Base-by-base conservation (phyloP, 768 basidiomycete genomes). In the Cystobasidium ongulense region DNA sequence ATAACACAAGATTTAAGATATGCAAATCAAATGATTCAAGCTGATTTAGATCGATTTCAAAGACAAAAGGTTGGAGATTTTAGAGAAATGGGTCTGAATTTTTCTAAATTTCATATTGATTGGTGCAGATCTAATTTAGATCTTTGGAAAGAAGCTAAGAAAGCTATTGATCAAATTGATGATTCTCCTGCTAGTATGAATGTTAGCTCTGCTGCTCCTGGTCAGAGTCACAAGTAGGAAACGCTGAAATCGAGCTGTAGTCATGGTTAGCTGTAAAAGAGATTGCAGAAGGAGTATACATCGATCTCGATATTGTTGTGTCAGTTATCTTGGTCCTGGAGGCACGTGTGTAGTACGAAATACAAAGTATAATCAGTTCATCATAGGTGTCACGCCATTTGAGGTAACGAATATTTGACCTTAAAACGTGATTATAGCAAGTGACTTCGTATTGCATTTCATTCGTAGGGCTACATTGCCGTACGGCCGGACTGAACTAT, bases 81-180 rank as follows among this genome's bases (percentile, higher is more conserved):
- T 77, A 84, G 93, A 41, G 91, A 95, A 81, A 93, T 99, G 93
- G 83, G 89, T 43, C 90, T 98, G 75, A 87, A 86, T 77, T 89
- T 98, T 86, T 90, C 92, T 0, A 85, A 86, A 78, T 89, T 88
- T 67, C 96, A 99, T 81, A 86, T 89, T 63, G 96, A 98, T 77
- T 98, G 94, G 94, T 95, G 92, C 81, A 89, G 90, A 84, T 91
- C 93, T 95, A 99, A 98, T 82, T 84, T 99, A 63, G 91, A 96
- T 79, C 90, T 89, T 66, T 99, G 96, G 96, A 89, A 95, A 82
- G 92, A 92, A 78, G 96, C 92, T 10, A 91, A 91, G 84, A 86
- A 86, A 77, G 93, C 95, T 79, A 90, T 96, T 76, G 87, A 88
- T 68, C 89, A 89, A 82, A 94, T 99, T 80, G 89, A 92, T 38